Percentiles rank a stretch among this genome's conserved stretches.
Conservation (phyloP, 2,329 filamentous ascomycete genomes). For the Parastagonospora nodorum region DNA sequence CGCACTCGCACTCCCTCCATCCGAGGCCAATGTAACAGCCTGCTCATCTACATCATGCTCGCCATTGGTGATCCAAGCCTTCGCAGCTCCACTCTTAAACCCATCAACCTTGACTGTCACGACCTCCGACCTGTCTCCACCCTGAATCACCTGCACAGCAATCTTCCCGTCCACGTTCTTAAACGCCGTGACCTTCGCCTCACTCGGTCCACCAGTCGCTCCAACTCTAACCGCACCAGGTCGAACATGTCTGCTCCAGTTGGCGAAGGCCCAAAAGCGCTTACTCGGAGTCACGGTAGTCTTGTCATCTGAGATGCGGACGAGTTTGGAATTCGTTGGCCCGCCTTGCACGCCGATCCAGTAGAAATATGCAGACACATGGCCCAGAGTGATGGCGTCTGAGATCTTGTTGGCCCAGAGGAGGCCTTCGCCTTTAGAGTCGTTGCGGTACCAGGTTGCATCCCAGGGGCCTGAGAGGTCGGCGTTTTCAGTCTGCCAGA, state of each 20-base stretch:
- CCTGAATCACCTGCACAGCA: slow-evolving; percentile 46
- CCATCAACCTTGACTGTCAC: slow-evolving; percentile 34
- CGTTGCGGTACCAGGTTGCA: slow-evolving; percentile 54
- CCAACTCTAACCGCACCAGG: slow-evolving; percentile 47
- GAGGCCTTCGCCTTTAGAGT: slow-evolving; percentile 57
- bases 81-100: slow-evolving; percentile 29
- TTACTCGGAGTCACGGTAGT: slow-evolving; percentile 41
- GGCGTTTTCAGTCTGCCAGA: slow-evolving; percentile 61
- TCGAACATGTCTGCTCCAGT: slow-evolving; percentile 47
- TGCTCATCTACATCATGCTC: slow-evolving; percentile 27
- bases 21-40: slow-evolving; percentile 12
- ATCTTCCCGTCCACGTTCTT: slow-evolving; percentile 40
- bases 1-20: slow-evolving; percentile 26
- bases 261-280: slow-evolving; percentile 50
- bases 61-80: slow-evolving; percentile 49
- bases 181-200: slow-evolving; percentile 41
- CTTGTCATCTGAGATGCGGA: slow-evolving; percentile 42
- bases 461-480: slow-evolving; percentile 50
- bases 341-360: slow-evolving; percentile 56
- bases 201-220: slow-evolving; percentile 33
- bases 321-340: slow-evolving; percentile 43
- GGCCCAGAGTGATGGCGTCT: slow-evolving; percentile 53
- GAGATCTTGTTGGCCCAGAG: slow-evolving; percentile 63
- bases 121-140: slow-evolving; percentile 17
- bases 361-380: slow-evolving; percentile 59